Percentiles rank a stretch among this genome's conserved stretches.
Conservation (phyloP, 2,329 filamentous ascomycete species). For the Penicillium decumbens region DNA sequence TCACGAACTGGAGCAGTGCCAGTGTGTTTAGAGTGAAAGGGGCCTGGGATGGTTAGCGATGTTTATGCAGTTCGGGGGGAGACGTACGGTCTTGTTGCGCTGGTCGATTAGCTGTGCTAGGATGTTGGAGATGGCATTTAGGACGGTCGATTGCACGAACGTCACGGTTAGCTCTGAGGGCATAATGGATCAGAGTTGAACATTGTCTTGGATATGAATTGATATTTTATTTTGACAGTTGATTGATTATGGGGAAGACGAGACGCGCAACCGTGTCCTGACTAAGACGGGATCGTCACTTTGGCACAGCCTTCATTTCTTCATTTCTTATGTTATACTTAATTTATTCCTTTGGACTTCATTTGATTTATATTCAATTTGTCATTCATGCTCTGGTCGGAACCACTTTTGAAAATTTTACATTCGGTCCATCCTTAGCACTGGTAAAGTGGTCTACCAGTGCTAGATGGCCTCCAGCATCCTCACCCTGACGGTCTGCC, state of each 20-base stretch:
- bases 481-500: slow-evolving; percentile 34
- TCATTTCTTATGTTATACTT: too few relatives aligned
- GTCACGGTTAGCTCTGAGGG: slow-evolving; percentile 33
- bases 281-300: background rate
- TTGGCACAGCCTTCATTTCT: background rate
- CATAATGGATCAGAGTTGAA: slow-evolving; percentile 10
- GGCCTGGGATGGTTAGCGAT: slow-evolving; percentile 41
- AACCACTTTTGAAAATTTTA: slow-evolving; percentile 23
- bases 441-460: slow-evolving; percentile 39
- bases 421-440: slow-evolving; percentile 37
- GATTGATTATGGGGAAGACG: slow-evolving; percentile 4
- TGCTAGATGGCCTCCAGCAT: slow-evolving; percentile 33
- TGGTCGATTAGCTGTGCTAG: slow-evolving; percentile 39
- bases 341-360: too few relatives aligned
- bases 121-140: slow-evolving; percentile 39
- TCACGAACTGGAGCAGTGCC: slow-evolving; percentile 69
- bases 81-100: slow-evolving; percentile 31
- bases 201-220: background rate
- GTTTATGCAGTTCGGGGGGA: background rate
- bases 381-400: background rate
- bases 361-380: background rate
- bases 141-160: slow-evolving; percentile 35
- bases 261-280: slow-evolving; percentile 26
- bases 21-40: slow-evolving; percentile 60
- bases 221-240: background rate